Base-by-base conservation (phyloP, 257 asterid genomes). In the Nicotiana knightiana region DNA sequence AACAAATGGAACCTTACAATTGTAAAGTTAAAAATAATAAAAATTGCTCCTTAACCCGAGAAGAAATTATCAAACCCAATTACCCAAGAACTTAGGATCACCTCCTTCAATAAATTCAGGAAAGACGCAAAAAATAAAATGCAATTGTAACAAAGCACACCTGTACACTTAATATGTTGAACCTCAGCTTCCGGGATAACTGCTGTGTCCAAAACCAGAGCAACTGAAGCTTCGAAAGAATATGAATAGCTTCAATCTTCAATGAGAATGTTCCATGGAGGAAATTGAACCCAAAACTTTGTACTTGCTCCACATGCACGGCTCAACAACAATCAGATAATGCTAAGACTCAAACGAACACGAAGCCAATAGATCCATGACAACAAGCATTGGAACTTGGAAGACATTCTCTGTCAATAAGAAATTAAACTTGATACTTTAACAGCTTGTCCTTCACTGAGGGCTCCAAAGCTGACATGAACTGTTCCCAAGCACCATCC, bases 401-500 rank as follows among this genome's bases (percentile, higher is more conserved):
- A 84, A 81, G 82, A 65, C 77, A 15, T 83, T 15, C 76, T 33
- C 28, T 37, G 46, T 11, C 65, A 30, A 11, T 30, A 79, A 70
- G 67, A 32, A 75, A 83, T 83, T 84, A 86, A 43, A 90, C 91
- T 86, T 89, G 91, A 89, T 92, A 93, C 83, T 85, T 87, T 7
- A 76, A 83, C 84, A 96, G 86, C 90, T 86, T 90, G 37, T 91
- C 97, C 87, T 88, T 92, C 86, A 91, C 92, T 12, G 89, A 87
- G 65, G 96, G 94, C 88, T 93, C 98, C 93, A 96, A 87, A 30
- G 93, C 87, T 30, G 93, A 90, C 94, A 94, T 88, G 88, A 90
- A 92, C 76, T 93, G 99, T 79, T 96, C 98, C 99, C 99, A 96
- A 51, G 90, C 93, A 84, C 95, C 97, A 68, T 87, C 86, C 83